These are phyloP conservation scores for Sonneratia caseolaris DNA, from an alignment of 345 rosid genomes.

Conservation along the genomic window DNA sequence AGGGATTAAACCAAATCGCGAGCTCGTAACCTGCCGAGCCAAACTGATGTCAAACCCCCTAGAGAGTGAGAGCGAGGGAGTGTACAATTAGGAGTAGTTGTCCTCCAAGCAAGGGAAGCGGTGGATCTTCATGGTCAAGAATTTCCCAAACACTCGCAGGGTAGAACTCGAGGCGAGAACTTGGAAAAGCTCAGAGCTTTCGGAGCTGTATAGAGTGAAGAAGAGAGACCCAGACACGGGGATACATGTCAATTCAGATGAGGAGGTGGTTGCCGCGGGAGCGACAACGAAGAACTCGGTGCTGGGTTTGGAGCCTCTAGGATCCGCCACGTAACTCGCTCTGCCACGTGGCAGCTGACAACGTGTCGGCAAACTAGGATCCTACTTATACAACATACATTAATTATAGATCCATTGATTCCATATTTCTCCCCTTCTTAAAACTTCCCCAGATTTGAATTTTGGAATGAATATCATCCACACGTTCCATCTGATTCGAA, in stretches of 20 bases:
- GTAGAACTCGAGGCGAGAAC: no score
- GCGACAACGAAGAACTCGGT: neutral
- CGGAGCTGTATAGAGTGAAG: neutral
- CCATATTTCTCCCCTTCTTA: no score
- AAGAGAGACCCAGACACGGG: neutral
- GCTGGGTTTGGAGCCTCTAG: neutral
- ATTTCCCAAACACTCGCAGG: no score
- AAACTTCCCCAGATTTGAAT: no score
- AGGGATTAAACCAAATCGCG: no score
- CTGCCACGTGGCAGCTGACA: no score
- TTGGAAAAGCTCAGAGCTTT: neutral
- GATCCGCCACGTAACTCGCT: neutral
- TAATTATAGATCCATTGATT: no score
- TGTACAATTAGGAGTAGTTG: constrained; percentile 77
- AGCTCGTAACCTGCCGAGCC: neutral
- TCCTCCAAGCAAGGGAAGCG: constrained; percentile 73
- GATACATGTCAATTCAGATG: no score
- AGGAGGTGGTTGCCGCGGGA: neutral
- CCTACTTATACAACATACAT: no score
- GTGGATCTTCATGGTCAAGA: constrained; percentile 40
- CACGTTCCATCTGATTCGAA: no score
- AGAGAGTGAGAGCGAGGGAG: neutral
- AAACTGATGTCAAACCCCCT: neutral
- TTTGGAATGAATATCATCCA: no score
- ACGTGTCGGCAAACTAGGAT: no score